These are phyloP conservation scores for Hypoxylon sp. DNA, from an alignment of 2,329 filamentous ascomycete species.

Conservation along the genomic window DNA sequence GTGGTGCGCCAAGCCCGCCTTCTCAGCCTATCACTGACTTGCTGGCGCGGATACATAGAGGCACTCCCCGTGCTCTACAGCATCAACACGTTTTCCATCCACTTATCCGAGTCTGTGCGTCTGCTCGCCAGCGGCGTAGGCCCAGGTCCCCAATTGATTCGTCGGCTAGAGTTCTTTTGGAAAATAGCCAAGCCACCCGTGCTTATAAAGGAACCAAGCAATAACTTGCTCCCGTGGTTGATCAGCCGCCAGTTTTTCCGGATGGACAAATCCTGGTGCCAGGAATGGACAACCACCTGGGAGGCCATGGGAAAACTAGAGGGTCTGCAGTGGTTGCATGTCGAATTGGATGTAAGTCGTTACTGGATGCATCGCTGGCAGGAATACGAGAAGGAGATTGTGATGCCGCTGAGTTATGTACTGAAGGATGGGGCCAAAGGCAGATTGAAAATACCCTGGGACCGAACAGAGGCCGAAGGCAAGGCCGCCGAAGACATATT, in stretches of 20 bases:
- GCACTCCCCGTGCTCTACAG: background rate
- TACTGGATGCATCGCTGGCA: background rate
- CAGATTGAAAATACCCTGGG: slow-evolving; percentile 12
- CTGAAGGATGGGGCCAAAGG: slow-evolving; percentile 7
- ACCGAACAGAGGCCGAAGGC: background rate
- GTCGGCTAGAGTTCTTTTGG: background rate
- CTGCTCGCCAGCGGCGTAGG: background rate
- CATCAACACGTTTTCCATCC: background rate
- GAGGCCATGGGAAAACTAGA: slow-evolving; percentile 8
- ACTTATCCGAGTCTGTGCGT: background rate
- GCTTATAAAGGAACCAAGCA: no score
- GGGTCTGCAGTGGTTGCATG: slow-evolving; percentile 11
- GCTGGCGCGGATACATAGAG: background rate
- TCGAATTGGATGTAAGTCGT: background rate
- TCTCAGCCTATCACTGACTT: background rate
- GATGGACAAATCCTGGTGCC: background rate
- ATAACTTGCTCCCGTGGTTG: no score
- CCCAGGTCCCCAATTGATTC: background rate
- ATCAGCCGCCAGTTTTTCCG: no score
- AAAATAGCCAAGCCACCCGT: background rate
- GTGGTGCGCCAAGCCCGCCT: background rate
- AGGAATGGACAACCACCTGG: slow-evolving; percentile 2
- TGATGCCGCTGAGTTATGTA: slow-evolving; percentile 6
- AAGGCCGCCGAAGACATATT: background rate
- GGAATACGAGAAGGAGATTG: slow-evolving; percentile 1